These are phyloP conservation scores for Microsporum ferrugineum DNA, from an alignment of 2,329 filamentous ascomycete species.

Conservation along the genomic window DNA sequence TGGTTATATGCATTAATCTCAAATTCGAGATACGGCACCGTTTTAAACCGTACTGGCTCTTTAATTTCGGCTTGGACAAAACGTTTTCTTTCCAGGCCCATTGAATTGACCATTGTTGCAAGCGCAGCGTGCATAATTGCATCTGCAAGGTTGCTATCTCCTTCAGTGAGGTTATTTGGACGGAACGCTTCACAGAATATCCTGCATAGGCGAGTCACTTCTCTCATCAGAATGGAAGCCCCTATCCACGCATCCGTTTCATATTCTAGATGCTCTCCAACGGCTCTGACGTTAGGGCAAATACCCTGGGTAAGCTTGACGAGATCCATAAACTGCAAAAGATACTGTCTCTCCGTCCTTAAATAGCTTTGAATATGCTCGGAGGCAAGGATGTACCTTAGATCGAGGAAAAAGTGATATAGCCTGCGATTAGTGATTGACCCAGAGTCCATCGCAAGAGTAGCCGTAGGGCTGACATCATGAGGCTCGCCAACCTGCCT, in stretches of 20 bases:
- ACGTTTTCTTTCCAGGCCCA: constrained; percentile 74
- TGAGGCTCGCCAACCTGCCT: constrained; percentile 90
- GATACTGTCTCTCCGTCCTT: constrained; percentile 70
- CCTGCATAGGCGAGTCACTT: constrained; percentile 85
- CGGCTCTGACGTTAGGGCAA: constrained; percentile 80
- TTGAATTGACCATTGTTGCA: constrained; percentile 74
- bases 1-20: constrained; percentile 41
- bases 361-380: constrained; percentile 78
- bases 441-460: constrained; percentile 83
- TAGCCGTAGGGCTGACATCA: constrained; percentile 74
- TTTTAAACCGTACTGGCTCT: constrained; percentile 72
- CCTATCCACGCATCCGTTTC: constrained; percentile 98
- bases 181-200: constrained; percentile 81
- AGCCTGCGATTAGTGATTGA: constrained; percentile 90
- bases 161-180: constrained; percentile 53
- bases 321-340: constrained; percentile 88
- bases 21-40: constrained; percentile 66
- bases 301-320: constrained; percentile 96
- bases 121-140: constrained; percentile 56
- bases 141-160: constrained; percentile 56
- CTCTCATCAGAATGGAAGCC: constrained; percentile 82
- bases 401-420: constrained; percentile 94
- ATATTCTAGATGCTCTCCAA: constrained; percentile 95
- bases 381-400: constrained; percentile 81
- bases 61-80: constrained; percentile 85